Evolutionary conservation across 371 early-diverging fungal species (phyloP), one percentile per base, ranked within the genome.

Genomic region (Mortierella polycephala): DNA sequence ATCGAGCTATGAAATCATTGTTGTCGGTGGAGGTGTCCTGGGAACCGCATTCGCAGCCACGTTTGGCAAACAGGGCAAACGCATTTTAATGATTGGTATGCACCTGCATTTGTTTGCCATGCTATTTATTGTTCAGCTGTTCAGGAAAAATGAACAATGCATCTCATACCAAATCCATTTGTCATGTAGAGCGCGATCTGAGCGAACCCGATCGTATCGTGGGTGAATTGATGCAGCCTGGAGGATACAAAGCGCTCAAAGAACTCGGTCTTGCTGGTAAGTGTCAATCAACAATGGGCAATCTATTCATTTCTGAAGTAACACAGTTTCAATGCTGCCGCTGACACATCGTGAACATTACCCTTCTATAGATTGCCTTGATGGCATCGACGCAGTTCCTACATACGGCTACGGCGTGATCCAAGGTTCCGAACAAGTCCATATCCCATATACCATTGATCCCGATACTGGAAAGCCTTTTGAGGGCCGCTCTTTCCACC

Each of bases 171-270:
- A 10, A 70, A 85, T 10, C 84, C 67, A n/a, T 23, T 57, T 6
- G 14, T 53, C 5, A 20, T 49, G 16, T 88, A 83, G 98, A 98
- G 73, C 86, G 96, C 57, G 96, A 93, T 81, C 88, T 95, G 82
- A 84, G 71, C 39, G 93, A 96, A 76, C 97, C 97, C 0, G 96
- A 97, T 82, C 89, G 98, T 30, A 97, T 98, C 67, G 98, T 97
- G 18, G 98, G 98, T 18, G 98, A 98, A 82, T 83, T 97, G 50
- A 83, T 98, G 86, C 97, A 97, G 81, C 98, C 98, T 0, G 94
- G 96, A 23, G 97, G 98, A 51, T 87, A 93, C 56, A 82, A 90
- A 62, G 95, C 95, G 13, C 84, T 98, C 47, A 84, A 88, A 57
- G 66, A 84, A 55, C 85, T 97, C 16, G 96, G 95, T 1, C 83